These are phyloP conservation scores for Nakataea oryzae DNA, from an alignment of 2,329 filamentous ascomycete genomes.

Conservation along the genomic window DNA sequence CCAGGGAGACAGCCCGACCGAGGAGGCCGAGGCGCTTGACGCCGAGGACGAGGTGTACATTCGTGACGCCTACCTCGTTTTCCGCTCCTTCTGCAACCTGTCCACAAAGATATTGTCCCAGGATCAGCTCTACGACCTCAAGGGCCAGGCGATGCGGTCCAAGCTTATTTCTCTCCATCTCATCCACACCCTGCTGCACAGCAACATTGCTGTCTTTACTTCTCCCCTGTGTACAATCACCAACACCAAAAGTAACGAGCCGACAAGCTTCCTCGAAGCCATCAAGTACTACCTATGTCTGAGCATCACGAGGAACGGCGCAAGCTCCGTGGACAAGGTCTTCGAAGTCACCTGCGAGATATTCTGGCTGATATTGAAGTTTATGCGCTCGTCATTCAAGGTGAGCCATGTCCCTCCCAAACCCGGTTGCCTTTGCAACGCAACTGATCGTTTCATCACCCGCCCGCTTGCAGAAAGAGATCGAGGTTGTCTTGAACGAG, in stretches of 20 bases:
- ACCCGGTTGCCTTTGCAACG: not conserved
- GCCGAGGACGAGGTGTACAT: conserved; percentile 92
- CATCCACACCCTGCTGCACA: conserved; percentile 90
- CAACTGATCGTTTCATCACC: not conserved
- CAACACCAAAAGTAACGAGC: conserved; percentile 79
- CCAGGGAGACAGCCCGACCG: conserved; percentile 39
- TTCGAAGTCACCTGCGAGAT: conserved; percentile 96
- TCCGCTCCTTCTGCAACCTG: conserved; percentile 93
- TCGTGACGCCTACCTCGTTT: conserved; percentile 92
- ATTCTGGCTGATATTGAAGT: conserved; percentile 94
- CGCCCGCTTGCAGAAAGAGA: conserved; percentile 65
- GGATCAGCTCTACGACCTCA: conserved; percentile 86
- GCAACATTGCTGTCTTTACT: conserved; percentile 82
- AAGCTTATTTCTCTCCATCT: conserved; percentile 93
- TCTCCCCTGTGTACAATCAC: conserved; percentile 88
- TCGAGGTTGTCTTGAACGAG: conserved; percentile 96
- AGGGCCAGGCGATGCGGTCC: conserved; percentile 92
- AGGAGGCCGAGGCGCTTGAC: conserved; percentile 52
- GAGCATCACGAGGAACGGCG: conserved; percentile 87
- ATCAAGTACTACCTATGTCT: conserved; percentile 96
- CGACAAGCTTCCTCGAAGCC: conserved; percentile 85
- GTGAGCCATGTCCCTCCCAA: conserved; percentile 27
- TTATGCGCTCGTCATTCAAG: conserved; percentile 90
- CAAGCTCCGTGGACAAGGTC: conserved; percentile 81
- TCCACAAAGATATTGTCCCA: conserved; percentile 84